Evolutionary conservation across 805 yeast genomes (phyloP).

Genomic region (Debaryomyces prosopidis): DNA sequence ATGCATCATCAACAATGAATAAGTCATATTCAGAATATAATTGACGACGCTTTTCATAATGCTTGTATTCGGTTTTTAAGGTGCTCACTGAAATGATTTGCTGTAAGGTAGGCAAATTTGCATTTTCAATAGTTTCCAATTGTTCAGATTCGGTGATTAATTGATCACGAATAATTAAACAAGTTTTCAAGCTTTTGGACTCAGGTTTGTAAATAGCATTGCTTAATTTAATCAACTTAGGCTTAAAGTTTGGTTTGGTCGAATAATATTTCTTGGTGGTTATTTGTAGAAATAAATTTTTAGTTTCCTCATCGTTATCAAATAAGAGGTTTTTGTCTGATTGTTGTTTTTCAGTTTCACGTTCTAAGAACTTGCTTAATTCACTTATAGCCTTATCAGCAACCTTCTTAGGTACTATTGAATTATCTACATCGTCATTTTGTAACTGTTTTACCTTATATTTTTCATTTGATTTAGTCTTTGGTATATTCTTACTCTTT

Average conservation of each 20-base stretch:
- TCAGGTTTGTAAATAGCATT: constrained; percentile 44
- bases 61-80: constrained; percentile 80
- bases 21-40: constrained; percentile 67
- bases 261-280: constrained; percentile 67
- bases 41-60: constrained; percentile 85
- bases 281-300: constrained; percentile 58
- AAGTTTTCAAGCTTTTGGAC: constrained; percentile 51
- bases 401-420: constrained; percentile 21
- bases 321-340: constrained; percentile 48
- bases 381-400: constrained; percentile 58
- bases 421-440: constrained; percentile 8
- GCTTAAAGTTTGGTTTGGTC: constrained; percentile 58
- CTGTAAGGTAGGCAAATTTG: constrained; percentile 43
- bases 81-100: constrained; percentile 71
- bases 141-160: constrained; percentile 45
- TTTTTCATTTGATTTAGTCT: constrained; percentile 9
- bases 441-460: constrained; percentile 5
- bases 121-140: constrained; percentile 48
- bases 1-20: constrained; percentile 81
- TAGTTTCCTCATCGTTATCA: constrained; percentile 53
- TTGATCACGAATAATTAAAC: constrained; percentile 69
- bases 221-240: constrained; percentile 47
- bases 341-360: constrained; percentile 29
- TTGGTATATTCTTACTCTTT: constrained; percentile 15
- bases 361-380: constrained; percentile 57